Evolutionary conservation across 257 asterid genomes (phyloP).

Genomic region (Voacanga thouarsii): DNA sequence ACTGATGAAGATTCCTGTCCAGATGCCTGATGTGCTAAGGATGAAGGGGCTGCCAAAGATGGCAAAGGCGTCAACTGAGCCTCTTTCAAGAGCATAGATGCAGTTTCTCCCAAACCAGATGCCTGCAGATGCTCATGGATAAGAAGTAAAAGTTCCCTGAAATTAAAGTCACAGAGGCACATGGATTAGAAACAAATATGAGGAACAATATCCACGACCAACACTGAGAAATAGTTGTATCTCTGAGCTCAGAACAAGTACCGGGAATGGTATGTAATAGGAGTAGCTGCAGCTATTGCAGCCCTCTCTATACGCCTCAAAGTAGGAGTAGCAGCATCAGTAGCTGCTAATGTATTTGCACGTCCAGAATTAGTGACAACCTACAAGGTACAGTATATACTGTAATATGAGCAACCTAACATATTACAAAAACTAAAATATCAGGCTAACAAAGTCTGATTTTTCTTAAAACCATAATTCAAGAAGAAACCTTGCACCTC

Average conservation of each 20-base stretch:
- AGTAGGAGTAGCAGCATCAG: slow-evolving; percentile 97
- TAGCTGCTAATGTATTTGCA: slow-evolving; percentile 91
- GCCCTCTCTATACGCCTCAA: slow-evolving; percentile 98
- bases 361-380: slow-evolving; percentile 98
- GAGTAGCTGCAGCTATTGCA: slow-evolving; percentile 99
- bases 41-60: slow-evolving; percentile 83
- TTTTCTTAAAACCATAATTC: not conserved
- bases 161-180: slow-evolving; percentile 19
- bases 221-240: not conserved
- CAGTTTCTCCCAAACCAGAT: slow-evolving; percentile 72
- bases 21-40: slow-evolving; percentile 66
- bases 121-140: slow-evolving; percentile 96
- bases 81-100: slow-evolving; percentile 75
- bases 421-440: not conserved
- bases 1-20: slow-evolving; percentile 62
- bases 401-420: not conserved
- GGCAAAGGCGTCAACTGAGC: slow-evolving; percentile 90
- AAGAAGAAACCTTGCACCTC: not conserved
- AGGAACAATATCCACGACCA: not conserved
- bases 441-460: not conserved
- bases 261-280: slow-evolving; percentile 93
- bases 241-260: slow-evolving; percentile 19
- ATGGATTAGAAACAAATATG: slow-evolving; percentile 9
- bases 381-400: slow-evolving; percentile 31
- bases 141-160: slow-evolving; percentile 90